These are phyloP conservation scores for Bullera alba DNA, from an alignment of 768 basidiomycete species.

Conservation along the genomic window DNA sequence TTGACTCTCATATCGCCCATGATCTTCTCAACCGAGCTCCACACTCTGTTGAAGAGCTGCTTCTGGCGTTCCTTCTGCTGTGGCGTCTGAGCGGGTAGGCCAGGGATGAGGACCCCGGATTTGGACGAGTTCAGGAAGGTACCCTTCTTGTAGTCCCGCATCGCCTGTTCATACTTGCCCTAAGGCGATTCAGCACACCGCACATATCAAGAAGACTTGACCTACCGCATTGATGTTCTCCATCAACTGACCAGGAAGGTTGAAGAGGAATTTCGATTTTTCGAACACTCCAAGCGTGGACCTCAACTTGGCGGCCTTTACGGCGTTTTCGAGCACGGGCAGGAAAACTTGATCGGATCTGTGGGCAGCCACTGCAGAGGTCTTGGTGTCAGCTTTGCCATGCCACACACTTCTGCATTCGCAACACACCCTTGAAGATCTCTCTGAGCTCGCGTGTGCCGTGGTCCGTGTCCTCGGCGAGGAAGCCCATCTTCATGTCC, in stretches of 20 bases:
- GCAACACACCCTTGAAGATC: conserved; percentile 67
- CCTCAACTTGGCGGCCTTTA: conserved; percentile 85
- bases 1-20: conserved; percentile 83
- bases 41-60: conserved; percentile 90
- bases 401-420: background rate
- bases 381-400: background rate
- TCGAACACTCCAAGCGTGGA: conserved; percentile 93
- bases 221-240: conserved; percentile 82
- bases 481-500: conserved; percentile 85
- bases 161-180: conserved; percentile 88
- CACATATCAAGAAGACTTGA: conserved; percentile 8
- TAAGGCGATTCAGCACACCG: conserved; percentile 41
- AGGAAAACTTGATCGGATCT: conserved; percentile 94
- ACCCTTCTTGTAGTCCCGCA: conserved; percentile 96
- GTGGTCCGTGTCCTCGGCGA: conserved; percentile 69
- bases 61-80: conserved; percentile 72
- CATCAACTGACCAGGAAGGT: conserved; percentile 81
- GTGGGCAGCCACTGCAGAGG: conserved; percentile 65
- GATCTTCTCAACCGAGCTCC: conserved; percentile 87
- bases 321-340: conserved; percentile 88
- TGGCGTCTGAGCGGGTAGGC: conserved; percentile 50
- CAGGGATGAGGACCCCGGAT: conserved; percentile 74
- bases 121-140: conserved; percentile 80
- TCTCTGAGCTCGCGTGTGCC: conserved; percentile 75
- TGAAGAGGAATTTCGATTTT: conserved; percentile 96